Evolutionary conservation across 805 yeast species (phyloP).

Genomic region (Cyberlindnera maclurae): DNA sequence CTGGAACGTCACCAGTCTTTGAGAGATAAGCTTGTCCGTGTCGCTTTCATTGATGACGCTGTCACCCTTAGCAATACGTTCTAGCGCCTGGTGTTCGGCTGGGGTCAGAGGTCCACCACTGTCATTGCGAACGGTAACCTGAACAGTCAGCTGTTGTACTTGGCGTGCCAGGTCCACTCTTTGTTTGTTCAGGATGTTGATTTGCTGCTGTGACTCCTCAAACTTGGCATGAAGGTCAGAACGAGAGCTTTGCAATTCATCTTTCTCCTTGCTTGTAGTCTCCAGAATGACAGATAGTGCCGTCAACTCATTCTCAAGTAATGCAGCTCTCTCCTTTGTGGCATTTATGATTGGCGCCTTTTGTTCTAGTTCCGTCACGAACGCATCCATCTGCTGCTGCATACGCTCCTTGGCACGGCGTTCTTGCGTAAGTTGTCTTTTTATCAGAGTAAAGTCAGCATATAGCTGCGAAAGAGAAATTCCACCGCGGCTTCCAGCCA

Average conservation of each 20-base stretch:
- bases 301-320: conserved; percentile 48
- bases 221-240: conserved; percentile 18
- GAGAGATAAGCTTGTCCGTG: conserved; percentile 64
- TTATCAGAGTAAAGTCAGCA: conserved; percentile 55
- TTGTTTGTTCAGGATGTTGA: conserved; percentile 43
- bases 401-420: conserved; percentile 63
- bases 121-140: conserved; percentile 49
- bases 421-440: conserved; percentile 62
- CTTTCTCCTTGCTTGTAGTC: conserved; percentile 42
- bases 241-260: conserved; percentile 26
- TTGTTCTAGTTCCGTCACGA: conserved; percentile 69
- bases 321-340: conserved; percentile 51
- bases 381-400: conserved; percentile 61
- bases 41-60: conserved; percentile 42
- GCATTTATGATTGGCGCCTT: conserved; percentile 71
- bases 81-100: conserved; percentile 60
- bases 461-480: conserved; percentile 61
- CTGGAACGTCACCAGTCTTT: conserved; percentile 65
- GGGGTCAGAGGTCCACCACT: conserved; percentile 55
- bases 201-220: conserved; percentile 28
- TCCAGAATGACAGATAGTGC: conserved; percentile 52
- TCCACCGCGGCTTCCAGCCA: conserved; percentile 39
- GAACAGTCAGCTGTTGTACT: conserved; percentile 65
- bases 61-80: conserved; percentile 36
- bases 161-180: conserved; percentile 75